These are phyloP conservation scores for Jacaranda copaia DNA, from an alignment of 257 asterid genomes.

Conservation along the genomic window DNA sequence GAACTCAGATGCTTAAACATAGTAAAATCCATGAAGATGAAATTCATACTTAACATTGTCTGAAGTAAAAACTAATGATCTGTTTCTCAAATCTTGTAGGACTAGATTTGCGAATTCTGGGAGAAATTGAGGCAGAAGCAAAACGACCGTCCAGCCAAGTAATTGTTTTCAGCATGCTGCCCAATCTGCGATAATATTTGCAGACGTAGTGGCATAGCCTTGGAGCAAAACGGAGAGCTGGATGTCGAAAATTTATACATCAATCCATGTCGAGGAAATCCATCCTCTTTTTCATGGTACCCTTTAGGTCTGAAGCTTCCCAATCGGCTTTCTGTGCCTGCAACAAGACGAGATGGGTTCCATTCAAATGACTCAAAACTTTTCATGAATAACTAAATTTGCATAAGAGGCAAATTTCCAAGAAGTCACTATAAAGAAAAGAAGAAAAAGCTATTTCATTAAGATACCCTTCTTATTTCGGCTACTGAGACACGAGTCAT, in stretches of 20 bases:
- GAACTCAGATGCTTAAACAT: neutral
- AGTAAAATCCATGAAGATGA: neutral
- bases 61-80: neutral
- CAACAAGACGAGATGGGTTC: neutral
- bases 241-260: constrained; percentile 28
- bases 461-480: constrained; percentile 73
- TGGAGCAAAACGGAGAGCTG: constrained; percentile 18
- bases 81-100: neutral
- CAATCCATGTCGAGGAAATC: constrained; percentile 95
- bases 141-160: constrained; percentile 26
- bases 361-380: neutral
- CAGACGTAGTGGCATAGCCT: constrained; percentile 31
- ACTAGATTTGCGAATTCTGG: constrained; percentile 15
- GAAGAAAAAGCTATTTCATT: neutral
- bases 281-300: constrained; percentile 90
- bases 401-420: neutral
- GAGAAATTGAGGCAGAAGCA: constrained; percentile 5
- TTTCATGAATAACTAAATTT: neutral
- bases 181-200: constrained; percentile 44
- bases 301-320: constrained; percentile 85
- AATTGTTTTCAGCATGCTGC: constrained; percentile 22
- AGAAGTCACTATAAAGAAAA: neutral
- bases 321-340: constrained; percentile 93
- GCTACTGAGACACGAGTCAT: constrained; percentile 79
- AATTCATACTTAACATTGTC: constrained; percentile 10